Percentiles rank a stretch among this genome's conserved stretches.
Evolutionary conservation across 495 filamentous ascomycete genomes (phyloP).

Genomic region (Chlorociboria aeruginascens): DNA sequence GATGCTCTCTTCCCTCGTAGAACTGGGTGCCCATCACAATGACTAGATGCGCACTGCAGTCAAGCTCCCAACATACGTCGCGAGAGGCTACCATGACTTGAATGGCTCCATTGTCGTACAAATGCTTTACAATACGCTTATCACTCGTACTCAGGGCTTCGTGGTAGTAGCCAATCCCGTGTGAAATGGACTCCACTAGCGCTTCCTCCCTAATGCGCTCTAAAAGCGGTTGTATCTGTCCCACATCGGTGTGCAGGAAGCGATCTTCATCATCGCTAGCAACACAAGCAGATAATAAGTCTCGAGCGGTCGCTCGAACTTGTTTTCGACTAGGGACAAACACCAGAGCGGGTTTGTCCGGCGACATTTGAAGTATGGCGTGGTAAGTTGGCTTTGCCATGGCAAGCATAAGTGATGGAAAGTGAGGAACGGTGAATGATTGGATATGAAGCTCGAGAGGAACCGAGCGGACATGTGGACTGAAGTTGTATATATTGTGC

Average conservation of each 20-base stretch:
- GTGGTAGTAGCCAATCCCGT: constrained; percentile 95
- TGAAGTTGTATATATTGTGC: constrained; percentile 98
- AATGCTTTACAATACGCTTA: constrained; percentile 83
- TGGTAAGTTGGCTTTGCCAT: constrained; percentile 93
- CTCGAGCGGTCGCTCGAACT: constrained; percentile 75
- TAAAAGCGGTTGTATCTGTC: constrained; percentile 73
- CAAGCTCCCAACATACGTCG: constrained; percentile 93
- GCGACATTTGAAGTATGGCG: constrained; percentile 70
- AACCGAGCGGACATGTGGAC: constrained; percentile 74
- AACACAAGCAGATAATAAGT: constrained; percentile 72
- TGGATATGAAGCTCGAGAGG: constrained; percentile 92
- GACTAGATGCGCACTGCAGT: constrained; percentile 78
- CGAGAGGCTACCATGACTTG: constrained; percentile 88
- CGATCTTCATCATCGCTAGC: constrained; percentile 89
- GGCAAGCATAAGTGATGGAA: constrained; percentile 93
- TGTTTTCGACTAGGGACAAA: constrained; percentile 94
- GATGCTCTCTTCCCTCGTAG: constrained; percentile 92
- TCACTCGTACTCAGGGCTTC: constrained; percentile 82
- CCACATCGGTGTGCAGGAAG: constrained; percentile 71
- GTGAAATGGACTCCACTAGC: constrained; percentile 80
- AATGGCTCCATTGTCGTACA: constrained; percentile 84
- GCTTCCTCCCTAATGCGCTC: constrained; percentile 72
- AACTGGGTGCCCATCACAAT: constrained; percentile 99
- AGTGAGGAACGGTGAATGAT: constrained; percentile 90
- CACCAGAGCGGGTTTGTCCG: constrained; percentile 77